Evolutionary conservation across 176 grass and related monocot species (phyloP), one percentile per base, ranked within the genome.

Genomic region (Bonia amplexicaulis): DNA sequence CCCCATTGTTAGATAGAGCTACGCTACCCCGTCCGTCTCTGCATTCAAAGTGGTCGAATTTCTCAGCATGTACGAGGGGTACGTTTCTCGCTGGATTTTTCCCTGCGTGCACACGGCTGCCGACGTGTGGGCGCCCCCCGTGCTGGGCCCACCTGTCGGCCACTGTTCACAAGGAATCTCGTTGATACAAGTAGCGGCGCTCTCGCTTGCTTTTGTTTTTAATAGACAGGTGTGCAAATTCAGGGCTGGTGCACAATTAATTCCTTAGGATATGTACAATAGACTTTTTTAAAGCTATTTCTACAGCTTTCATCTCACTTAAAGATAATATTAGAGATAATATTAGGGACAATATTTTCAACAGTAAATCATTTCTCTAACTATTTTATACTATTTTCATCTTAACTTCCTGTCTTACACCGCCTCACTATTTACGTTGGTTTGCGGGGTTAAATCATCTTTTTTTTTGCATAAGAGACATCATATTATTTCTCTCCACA

Each of bases 1-100:
- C 88, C 88, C 84, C 84, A 6, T 13, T 65, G 74, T 45, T 78
- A 23, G 69, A 75, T 80, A 42, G 53, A 47, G 54, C 73, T 42
- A 67, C 63, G 68, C 80, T 26, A 42, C 33, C 68, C 33, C n/a
- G 41, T 69, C 70, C 7, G 26, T 5, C 58, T 70, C 37, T 57
- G 84, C 83, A 82, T 86, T 90, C 12, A 85, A 85, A 69, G 69
- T 22, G 23, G 6, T 61, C 11, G 11, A 26, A 61, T 61, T 61
- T 26, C n/a, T 26, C 58, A 61, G 57, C n/a, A 2, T 5, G 57
- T 60, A 57, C 19, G 22, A 55, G 10, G 54, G 2, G 8, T 3
- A 5, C 3, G 12, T 59, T 12, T 25, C 58, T 61, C 59, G 13
- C 59, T 13, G 0, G 58, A 12, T 5, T 9, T 9, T 27, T 13